These are phyloP conservation scores for Pseudocercospora fuligena DNA, from an alignment of 2,329 filamentous ascomycete genomes.

Conservation along the genomic window DNA sequence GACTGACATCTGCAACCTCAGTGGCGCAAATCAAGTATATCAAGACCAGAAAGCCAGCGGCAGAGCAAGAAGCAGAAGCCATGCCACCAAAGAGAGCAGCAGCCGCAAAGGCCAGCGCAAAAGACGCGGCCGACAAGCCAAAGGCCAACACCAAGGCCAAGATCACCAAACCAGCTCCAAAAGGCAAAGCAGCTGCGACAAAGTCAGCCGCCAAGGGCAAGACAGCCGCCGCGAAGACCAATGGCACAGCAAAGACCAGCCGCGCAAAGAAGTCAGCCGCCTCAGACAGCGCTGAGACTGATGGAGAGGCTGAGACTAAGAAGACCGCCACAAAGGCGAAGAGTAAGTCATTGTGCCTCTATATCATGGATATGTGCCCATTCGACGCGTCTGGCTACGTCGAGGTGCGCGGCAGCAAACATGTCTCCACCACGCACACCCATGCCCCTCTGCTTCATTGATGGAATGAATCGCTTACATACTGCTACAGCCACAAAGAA, in stretches of 20 bases:
- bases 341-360: slow-evolving; percentile 22
- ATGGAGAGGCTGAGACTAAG: slow-evolving; percentile 12
- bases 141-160: slow-evolving; percentile 40
- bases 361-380: slow-evolving; percentile 5
- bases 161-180: slow-evolving; percentile 29
- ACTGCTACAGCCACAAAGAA: slow-evolving; percentile 31
- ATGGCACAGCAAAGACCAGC: slow-evolving; percentile 32
- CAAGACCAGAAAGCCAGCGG: slow-evolving; percentile 33
- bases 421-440: slow-evolving; percentile 15
- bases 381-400: slow-evolving; percentile 7
- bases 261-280: slow-evolving; percentile 20
- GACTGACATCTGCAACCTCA: slow-evolving; percentile 8
- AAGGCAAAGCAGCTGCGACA: slow-evolving; percentile 24
- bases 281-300: slow-evolving; percentile 24
- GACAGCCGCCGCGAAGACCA: slow-evolving; percentile 30
- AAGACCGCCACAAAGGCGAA: slow-evolving; percentile 28
- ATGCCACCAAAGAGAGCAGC: slow-evolving; percentile 31
- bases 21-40: slow-evolving; percentile 40
- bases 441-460: slow-evolving; percentile 22
- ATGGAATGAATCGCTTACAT: slow-evolving; percentile 28
- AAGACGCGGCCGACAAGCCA: slow-evolving; percentile 24
- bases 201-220: slow-evolving; percentile 19
- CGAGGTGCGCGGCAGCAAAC: slow-evolving; percentile 17
- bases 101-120: slow-evolving; percentile 21
- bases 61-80: slow-evolving; percentile 22